Evolutionary conservation across 768 basidiomycete genomes (phyloP).

Genomic region (Hericium rajendrae): DNA sequence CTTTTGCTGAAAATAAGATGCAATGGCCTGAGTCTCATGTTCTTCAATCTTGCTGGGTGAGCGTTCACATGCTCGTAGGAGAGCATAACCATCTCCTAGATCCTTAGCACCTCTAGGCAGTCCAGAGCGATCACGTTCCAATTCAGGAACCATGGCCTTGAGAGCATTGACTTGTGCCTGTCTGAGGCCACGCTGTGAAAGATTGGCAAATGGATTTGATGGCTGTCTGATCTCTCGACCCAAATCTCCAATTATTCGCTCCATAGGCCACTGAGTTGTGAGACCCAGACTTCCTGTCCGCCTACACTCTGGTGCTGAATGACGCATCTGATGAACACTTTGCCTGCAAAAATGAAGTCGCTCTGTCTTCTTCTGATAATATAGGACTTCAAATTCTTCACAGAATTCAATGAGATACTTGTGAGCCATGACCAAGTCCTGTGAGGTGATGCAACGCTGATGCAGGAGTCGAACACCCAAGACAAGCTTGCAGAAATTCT

Average conservation of each 20-base stretch:
- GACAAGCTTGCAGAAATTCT: slow-evolving; percentile 20
- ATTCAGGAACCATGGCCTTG: slow-evolving; percentile 17
- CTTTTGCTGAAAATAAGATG: background rate
- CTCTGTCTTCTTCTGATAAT: slow-evolving; percentile 19
- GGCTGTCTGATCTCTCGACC: slow-evolving; percentile 19
- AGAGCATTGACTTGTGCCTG: slow-evolving; percentile 16
- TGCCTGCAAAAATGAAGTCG: slow-evolving; percentile 27
- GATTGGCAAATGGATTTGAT: slow-evolving; percentile 21
- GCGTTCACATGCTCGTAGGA: slow-evolving; percentile 5
- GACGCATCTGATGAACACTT: slow-evolving; percentile 24
- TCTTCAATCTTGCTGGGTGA: background rate
- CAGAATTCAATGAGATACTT: slow-evolving; percentile 17
- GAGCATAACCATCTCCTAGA: slow-evolving; percentile 16
- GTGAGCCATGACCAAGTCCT: slow-evolving; percentile 17
- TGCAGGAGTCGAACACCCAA: slow-evolving; percentile 15
- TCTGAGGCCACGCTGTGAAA: slow-evolving; percentile 13
- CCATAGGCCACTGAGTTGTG: slow-evolving; percentile 25
- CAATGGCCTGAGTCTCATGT: background rate
- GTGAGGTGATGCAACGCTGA: slow-evolving; percentile 6
- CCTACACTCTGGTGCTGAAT: slow-evolving; percentile 18
- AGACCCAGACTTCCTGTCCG: slow-evolving; percentile 16
- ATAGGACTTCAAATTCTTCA: slow-evolving; percentile 26
- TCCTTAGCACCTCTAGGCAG: slow-evolving; percentile 3
- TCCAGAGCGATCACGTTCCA: background rate
- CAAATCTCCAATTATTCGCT: slow-evolving; percentile 18